Percentiles rank a stretch among this genome's conserved stretches.
These are phyloP conservation scores for Rosa rugosa DNA, from an alignment of 306 rosid genomes.

Conservation along the genomic window DNA sequence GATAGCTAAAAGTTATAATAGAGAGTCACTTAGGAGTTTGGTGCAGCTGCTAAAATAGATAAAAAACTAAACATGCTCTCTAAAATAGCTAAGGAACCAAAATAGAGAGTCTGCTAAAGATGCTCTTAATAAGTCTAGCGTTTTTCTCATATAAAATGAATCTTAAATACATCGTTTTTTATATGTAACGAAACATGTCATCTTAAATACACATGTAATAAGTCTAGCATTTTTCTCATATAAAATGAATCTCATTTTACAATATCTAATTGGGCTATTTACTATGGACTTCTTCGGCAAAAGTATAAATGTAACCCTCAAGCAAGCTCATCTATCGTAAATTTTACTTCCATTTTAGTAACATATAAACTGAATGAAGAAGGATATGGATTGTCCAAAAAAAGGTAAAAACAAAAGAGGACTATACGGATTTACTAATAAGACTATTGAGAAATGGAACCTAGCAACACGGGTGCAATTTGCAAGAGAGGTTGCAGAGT, in stretches of 20 bases:
- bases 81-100: too few relatives aligned
- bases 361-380: background rate
- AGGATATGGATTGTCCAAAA: background rate
- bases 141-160: too few relatives aligned
- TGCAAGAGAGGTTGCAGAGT: conserved; percentile 18
- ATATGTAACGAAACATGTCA: too few relatives aligned
- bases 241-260: background rate
- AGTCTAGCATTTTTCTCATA: background rate
- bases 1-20: too few relatives aligned
- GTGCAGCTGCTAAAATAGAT: too few relatives aligned
- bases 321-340: background rate
- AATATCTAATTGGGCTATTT: background rate
- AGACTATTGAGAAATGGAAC: background rate
- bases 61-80: too few relatives aligned
- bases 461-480: conserved; percentile 28
- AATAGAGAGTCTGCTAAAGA: too few relatives aligned
- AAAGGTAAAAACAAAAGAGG: background rate
- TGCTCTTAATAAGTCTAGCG: too few relatives aligned
- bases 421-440: background rate
- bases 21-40: too few relatives aligned
- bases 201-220: too few relatives aligned
- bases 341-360: background rate
- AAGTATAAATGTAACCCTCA: background rate
- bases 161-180: too few relatives aligned
- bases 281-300: background rate